Evolutionary conservation across 305 asterid genomes (phyloP).

Genomic region (Fraxinus velutina): DNA sequence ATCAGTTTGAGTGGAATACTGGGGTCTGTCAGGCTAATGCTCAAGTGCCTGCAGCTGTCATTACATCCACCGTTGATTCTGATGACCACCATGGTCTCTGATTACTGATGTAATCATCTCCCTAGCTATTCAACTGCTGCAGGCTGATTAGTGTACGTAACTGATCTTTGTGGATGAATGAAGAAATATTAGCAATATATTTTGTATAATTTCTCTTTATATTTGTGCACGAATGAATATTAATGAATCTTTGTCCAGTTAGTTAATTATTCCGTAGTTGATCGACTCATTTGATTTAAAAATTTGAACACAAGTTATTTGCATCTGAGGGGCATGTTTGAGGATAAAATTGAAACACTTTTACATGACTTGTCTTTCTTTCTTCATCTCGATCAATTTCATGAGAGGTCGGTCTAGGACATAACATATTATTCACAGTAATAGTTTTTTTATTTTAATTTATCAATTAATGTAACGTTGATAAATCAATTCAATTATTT

Average conservation of each 20-base stretch:
- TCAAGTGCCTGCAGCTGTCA: constrained; percentile 46
- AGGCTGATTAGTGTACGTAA: neutral
- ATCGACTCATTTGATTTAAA: neutral
- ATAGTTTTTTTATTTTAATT: neutral
- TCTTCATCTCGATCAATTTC: neutral
- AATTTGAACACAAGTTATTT: neutral
- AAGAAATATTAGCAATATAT: neutral
- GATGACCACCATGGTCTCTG: constrained; percentile 43
- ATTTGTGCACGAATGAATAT: neutral
- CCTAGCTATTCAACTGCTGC: neutral
- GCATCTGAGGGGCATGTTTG: neutral
- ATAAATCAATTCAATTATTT: neutral
- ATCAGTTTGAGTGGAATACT: constrained; percentile 36
- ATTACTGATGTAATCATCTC: constrained; percentile 9
- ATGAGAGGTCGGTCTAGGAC: neutral
- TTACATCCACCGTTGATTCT: constrained; percentile 30
- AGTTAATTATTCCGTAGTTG: neutral
- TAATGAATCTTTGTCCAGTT: neutral
- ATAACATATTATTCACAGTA: neutral
- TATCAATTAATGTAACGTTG: neutral
- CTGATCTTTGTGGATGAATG: neutral
- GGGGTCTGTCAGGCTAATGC: constrained; percentile 47
- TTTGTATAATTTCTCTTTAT: neutral
- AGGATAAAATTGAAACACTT: neutral
- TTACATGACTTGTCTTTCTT: neutral